These are phyloP conservation scores for Colletotrichum liaoningense DNA, from an alignment of 2,329 filamentous ascomycete species.

Conservation along the genomic window DNA sequence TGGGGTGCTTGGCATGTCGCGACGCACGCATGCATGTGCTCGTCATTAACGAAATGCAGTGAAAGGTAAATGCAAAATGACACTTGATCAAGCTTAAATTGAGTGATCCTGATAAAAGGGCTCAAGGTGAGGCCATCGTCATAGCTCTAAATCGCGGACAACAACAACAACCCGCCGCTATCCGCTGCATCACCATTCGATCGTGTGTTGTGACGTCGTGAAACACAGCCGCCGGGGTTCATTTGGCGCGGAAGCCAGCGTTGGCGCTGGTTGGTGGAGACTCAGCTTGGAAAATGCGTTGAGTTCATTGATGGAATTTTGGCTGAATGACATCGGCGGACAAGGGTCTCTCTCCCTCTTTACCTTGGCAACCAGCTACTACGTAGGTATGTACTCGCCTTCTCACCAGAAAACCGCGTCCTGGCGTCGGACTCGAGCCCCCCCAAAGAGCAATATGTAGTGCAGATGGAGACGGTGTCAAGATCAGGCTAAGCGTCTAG, in stretches of 20 bases:
- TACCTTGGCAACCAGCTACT: neutral
- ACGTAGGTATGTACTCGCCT: neutral
- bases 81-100: neutral
- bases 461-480: neutral
- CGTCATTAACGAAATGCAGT: neutral
- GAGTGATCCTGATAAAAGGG: neutral
- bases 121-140: neutral
- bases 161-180: neutral
- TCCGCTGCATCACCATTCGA: neutral
- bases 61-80: neutral
- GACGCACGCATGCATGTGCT: neutral
- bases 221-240: neutral
- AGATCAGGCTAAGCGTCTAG: conserved; percentile 10
- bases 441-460: neutral
- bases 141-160: neutral
- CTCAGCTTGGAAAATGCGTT: conserved; percentile 14
- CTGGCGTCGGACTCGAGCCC: neutral
- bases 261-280: neutral
- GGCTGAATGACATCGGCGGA: conserved; percentile 15
- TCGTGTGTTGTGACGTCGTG: neutral
- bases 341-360: neutral
- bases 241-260: neutral
- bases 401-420: neutral
- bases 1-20: neutral
- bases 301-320: conserved; percentile 31